Conservation (phyloP, 2,329 filamentous ascomycete species). For the Plectosphaerella cucumerina region DNA sequence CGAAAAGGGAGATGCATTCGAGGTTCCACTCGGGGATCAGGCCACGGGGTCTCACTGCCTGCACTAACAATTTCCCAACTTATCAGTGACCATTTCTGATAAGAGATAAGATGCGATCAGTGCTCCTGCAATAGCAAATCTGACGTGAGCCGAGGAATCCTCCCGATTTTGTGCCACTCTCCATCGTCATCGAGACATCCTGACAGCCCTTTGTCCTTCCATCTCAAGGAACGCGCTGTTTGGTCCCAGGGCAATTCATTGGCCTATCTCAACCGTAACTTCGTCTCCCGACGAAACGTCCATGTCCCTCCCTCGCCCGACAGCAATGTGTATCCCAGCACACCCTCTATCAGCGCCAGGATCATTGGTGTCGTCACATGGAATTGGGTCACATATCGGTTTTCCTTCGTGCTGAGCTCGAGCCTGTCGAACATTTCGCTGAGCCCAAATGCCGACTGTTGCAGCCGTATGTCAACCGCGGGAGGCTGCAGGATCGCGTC, state of each 20-base stretch:
- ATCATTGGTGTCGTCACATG: conserved; percentile 37
- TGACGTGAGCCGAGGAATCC: too few relatives aligned
- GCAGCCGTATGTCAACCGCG: conserved; percentile 33
- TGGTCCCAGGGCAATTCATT: too few relatives aligned
- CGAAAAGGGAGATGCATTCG: not conserved
- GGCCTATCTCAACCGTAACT: not conserved
- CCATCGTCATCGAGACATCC: too few relatives aligned
- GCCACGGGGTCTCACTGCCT: too few relatives aligned
- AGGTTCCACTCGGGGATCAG: not conserved
- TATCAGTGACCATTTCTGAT: too few relatives aligned
- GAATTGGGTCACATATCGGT: conserved; percentile 24
- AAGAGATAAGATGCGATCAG: too few relatives aligned
- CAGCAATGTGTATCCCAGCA: conserved; percentile 39
- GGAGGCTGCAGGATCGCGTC: conserved; percentile 28
- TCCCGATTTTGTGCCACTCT: too few relatives aligned
- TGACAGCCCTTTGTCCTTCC: too few relatives aligned
- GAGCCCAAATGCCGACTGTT: conserved; percentile 40
- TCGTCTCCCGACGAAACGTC: conserved; percentile 11
- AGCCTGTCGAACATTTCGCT: conserved; percentile 39
- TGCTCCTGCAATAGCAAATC: too few relatives aligned
- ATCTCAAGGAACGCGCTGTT: too few relatives aligned
- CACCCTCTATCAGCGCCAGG: conserved; percentile 39
- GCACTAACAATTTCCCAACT: too few relatives aligned
- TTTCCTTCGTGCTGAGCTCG: conserved; percentile 27
- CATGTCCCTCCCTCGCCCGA: conserved; percentile 10